A percentile compares a stretch with the other conserved stretches of the same genome.
Conservation (phyloP, 2,329 filamentous ascomycete genomes). For the Xylariaceae sp. region DNA sequence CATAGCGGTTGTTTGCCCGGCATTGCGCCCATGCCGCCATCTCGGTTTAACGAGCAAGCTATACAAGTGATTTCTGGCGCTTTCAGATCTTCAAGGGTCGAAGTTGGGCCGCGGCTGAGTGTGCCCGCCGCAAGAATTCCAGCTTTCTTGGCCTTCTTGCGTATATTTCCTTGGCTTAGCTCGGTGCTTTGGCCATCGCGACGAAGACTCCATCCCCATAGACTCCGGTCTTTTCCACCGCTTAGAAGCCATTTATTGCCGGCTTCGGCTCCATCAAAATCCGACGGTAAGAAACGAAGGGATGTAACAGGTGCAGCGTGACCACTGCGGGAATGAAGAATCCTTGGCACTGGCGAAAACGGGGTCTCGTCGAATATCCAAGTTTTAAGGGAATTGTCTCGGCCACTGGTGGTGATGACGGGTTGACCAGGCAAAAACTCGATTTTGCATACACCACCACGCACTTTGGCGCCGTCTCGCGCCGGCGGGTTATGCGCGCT, state of each 20-base stretch:
- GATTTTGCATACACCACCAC: slow-evolving; percentile 76
- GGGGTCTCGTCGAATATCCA: slow-evolving; percentile 96
- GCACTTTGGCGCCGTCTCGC: slow-evolving; percentile 46
- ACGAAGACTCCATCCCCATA: slow-evolving; percentile 95
- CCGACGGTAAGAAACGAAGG: slow-evolving; percentile 77
- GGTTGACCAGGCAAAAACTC: slow-evolving; percentile 88
- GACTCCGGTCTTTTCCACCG: slow-evolving; percentile 78
- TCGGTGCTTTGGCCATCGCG: slow-evolving; percentile 92
- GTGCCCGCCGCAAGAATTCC: slow-evolving; percentile 60
- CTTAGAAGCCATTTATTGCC: slow-evolving; percentile 93
- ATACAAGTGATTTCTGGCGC: slow-evolving; percentile 89
- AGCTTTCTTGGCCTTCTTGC: slow-evolving; percentile 82
- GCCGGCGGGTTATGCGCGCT: slow-evolving; percentile 79
- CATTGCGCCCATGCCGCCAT: slow-evolving; percentile 85
- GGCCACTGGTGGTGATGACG: slow-evolving; percentile 81
- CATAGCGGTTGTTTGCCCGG: slow-evolving; percentile 75
- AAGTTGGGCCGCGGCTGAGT: slow-evolving; percentile 54
- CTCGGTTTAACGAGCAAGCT: slow-evolving; percentile 85
- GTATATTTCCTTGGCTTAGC: slow-evolving; percentile 82
- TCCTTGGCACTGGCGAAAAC: slow-evolving; percentile 79
- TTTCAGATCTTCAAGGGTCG: slow-evolving; percentile 69
- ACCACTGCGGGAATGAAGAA: slow-evolving; percentile 78
- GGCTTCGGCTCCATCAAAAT: slow-evolving; percentile 82
- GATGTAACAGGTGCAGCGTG: slow-evolving; percentile 82
- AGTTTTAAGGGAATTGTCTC: slow-evolving; percentile 89